phyloP scores from a whole-genome alignment of 1,139 yeast genomes.

The Spencermartinsiella ligniputridi region DNA sequence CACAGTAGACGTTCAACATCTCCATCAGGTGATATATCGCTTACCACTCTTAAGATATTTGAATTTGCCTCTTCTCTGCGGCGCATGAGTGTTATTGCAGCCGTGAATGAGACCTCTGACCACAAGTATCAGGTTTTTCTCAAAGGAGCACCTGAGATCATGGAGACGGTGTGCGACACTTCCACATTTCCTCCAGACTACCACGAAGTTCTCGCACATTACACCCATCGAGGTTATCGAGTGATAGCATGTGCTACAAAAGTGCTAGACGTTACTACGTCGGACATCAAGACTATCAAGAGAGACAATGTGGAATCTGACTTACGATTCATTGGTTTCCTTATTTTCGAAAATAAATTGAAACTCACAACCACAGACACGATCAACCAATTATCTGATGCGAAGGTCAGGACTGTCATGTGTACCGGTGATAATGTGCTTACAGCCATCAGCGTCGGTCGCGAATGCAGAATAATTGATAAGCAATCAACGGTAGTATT shows the following conservation, averaged over 20 bases:
- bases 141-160: conserved; percentile 98
- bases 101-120: conserved; percentile 29
- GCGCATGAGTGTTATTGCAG: conserved; percentile 82
- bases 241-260: conserved; percentile 87
- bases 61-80: conserved; percentile 83
- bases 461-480: conserved; percentile 68
- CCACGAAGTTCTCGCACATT: conserved; percentile 67
- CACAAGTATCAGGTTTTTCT: conserved; percentile 47
- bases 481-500: conserved; percentile 47
- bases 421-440: conserved; percentile 96
- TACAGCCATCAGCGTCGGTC: conserved; percentile 91
- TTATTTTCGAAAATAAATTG: conserved; percentile 85
- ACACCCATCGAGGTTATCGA: conserved; percentile 90
- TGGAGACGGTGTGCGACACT: conserved; percentile 68
- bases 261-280: conserved; percentile 15
- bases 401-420: conserved; percentile 82
- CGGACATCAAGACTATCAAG: conserved; percentile 17
- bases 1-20: conserved; percentile 34
- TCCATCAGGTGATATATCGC: conserved; percentile 38
- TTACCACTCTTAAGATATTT: conserved; percentile 63
- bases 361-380: conserved; percentile 65
- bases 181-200: conserved; percentile 70
- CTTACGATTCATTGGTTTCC: conserved; percentile 76
- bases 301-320: conserved; percentile 67
- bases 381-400: conserved; percentile 53